These are phyloP conservation scores for Saraca asoca DNA, from an alignment of 331 rosid species.

Conservation along the genomic window DNA sequence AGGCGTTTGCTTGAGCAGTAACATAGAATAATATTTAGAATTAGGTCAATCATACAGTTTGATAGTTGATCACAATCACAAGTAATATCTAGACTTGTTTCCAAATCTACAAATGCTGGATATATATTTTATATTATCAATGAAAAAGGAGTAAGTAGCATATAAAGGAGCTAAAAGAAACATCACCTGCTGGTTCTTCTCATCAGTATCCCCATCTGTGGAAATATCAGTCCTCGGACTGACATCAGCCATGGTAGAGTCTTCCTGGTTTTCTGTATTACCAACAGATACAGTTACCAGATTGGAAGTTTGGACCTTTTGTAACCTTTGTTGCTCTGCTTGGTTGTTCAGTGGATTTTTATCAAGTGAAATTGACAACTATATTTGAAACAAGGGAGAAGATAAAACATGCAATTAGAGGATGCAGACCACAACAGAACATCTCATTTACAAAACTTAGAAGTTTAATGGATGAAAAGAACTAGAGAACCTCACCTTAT, in stretches of 20 bases:
- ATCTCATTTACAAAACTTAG: conserved; percentile 15
- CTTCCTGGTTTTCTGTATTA: conserved; percentile 51
- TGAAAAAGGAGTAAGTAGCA: conserved; percentile 16
- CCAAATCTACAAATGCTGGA: conserved; percentile 16
- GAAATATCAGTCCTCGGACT: conserved; percentile 99
- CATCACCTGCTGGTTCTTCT: conserved; percentile 78
- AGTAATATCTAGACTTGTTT: conserved; percentile 13
- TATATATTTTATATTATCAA: conserved; percentile 17
- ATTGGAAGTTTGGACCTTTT: conserved; percentile 50
- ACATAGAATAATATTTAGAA: conserved; percentile 13
- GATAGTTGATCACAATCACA: not conserved
- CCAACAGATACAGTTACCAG: conserved; percentile 40
- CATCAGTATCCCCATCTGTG: conserved; percentile 94
- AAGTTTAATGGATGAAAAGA: conserved; percentile 29
- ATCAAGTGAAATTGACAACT: conserved; percentile 45
- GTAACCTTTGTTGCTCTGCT: conserved; percentile 36
- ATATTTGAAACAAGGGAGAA: conserved; percentile 22
- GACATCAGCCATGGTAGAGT: conserved; percentile 79
- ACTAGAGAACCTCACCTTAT: conserved; percentile 41
- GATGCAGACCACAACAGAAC: conserved; percentile 3
- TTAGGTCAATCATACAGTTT: conserved; percentile 3
- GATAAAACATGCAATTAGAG: conserved; percentile 7
- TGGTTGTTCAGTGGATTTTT: conserved; percentile 35
- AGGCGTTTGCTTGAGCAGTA: conserved; percentile 3
- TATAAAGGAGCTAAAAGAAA: not conserved